phyloP scores from a whole-genome alignment of 2,329 filamentous ascomycete species.

The Diaporthe vaccinii region DNA sequence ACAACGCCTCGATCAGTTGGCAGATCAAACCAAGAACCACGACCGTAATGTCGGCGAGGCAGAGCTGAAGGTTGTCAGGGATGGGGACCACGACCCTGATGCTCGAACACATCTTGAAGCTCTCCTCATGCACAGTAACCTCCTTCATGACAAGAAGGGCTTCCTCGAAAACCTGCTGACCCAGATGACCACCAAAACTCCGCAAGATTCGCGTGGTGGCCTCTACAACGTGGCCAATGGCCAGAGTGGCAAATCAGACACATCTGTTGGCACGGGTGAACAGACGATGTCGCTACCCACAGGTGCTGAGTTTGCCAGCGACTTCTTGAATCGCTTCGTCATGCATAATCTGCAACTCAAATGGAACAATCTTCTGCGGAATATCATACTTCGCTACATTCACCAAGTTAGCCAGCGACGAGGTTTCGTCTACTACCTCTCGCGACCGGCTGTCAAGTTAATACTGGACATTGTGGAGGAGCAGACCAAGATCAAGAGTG shows the following conservation, averaged over 20 bases:
- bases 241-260: constrained; percentile 51
- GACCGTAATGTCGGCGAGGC: constrained; percentile 80
- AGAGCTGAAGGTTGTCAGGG: constrained; percentile 74
- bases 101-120: constrained; percentile 72
- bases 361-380: constrained; percentile 96
- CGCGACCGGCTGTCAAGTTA: constrained; percentile 94
- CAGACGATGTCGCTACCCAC: constrained; percentile 76
- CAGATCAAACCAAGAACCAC: constrained; percentile 83
- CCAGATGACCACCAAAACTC: constrained; percentile 59
- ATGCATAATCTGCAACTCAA: constrained; percentile 98
- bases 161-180: constrained; percentile 72
- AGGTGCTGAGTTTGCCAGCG: constrained; percentile 86
- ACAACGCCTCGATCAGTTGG: constrained; percentile 82
- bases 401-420: constrained; percentile 96
- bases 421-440: constrained; percentile 98
- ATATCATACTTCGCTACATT: constrained; percentile 96
- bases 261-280: constrained; percentile 66
- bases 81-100: constrained; percentile 62
- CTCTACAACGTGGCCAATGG: constrained; percentile 13
- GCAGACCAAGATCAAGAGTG: constrained; percentile 79
- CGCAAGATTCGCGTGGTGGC: constrained; percentile 42
- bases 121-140: constrained; percentile 66
- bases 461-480: constrained; percentile 98
- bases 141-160: constrained; percentile 69
- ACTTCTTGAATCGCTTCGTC: constrained; percentile 98